Percentiles rank a stretch among this genome's conserved stretches.
Conservation (phyloP, 345 rosid species). For the Syzygium aromaticum region DNA sequence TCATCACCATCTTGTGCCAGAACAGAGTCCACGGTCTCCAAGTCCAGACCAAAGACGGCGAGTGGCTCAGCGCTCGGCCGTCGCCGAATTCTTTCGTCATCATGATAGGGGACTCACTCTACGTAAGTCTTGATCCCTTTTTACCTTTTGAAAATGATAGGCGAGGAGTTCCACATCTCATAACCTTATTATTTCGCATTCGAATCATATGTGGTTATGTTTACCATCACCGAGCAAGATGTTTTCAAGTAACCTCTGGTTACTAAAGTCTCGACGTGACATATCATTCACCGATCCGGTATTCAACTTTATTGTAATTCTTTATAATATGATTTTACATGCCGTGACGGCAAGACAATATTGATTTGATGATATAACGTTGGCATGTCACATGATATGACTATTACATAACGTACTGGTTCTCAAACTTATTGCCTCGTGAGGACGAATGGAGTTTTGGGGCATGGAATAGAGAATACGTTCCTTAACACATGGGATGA, state of each 20-base stretch:
- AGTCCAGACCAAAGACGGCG: slow-evolving; percentile 34
- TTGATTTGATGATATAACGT: background rate
- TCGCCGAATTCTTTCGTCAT: slow-evolving; percentile 38
- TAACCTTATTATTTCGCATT: background rate
- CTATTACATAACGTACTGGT: background rate
- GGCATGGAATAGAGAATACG: background rate
- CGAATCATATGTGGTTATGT: background rate
- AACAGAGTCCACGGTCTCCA: slow-evolving; percentile 51
- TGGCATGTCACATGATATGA: rapidly evolving
- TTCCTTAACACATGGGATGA: background rate
- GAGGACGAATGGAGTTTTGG: background rate
- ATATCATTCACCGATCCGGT: background rate
- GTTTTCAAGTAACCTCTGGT: background rate
- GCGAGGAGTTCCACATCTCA: no score
- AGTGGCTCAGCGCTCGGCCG: slow-evolving; percentile 46
- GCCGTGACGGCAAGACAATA: background rate
- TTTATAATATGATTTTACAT: background rate
- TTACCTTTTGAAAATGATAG: background rate
- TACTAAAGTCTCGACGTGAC: background rate
- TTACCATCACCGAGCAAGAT: background rate
- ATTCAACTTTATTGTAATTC: background rate
- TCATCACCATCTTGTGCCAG: slow-evolving; percentile 49
- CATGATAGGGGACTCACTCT: slow-evolving; percentile 49
- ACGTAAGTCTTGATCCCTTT: slow-evolving; percentile 14
- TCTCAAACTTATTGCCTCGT: background rate